phyloP scores from a whole-genome alignment of 1,284 basidiomycete genomes.

The Ganoderma leucocontextum region DNA sequence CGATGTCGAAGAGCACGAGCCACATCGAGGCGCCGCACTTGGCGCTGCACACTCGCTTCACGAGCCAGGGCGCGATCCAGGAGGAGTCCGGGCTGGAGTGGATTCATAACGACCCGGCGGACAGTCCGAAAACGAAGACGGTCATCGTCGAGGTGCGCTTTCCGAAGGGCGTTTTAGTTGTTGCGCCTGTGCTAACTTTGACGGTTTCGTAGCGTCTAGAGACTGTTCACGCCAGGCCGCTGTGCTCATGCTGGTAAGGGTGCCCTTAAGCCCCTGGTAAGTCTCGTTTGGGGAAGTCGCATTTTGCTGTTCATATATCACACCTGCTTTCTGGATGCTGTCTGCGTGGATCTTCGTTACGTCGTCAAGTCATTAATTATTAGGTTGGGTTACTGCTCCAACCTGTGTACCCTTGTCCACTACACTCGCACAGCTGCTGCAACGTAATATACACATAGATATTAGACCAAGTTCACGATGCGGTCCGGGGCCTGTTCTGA shows the following conservation, averaged over 20 bases:
- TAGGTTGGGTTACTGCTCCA: slow-evolving; percentile 17
- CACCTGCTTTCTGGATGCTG: slow-evolving; percentile 28
- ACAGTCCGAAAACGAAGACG: slow-evolving; percentile 56
- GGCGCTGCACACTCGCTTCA: slow-evolving; percentile 53
- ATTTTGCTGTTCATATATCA: slow-evolving; percentile 15
- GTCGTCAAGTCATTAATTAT: slow-evolving; percentile 12
- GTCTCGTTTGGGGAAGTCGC: slow-evolving; percentile 3
- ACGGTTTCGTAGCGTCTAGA: slow-evolving; percentile 67
- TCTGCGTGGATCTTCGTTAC: slow-evolving; percentile 15
- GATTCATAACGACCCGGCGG: slow-evolving; percentile 62
- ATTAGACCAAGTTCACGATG: slow-evolving; percentile 9
- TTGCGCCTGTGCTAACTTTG: not conserved
- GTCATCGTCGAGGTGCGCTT: slow-evolving; percentile 75
- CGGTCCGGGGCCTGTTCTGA: not conserved
- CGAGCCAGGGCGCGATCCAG: slow-evolving; percentile 43
- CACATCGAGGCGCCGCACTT: slow-evolving; percentile 61
- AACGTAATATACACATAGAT: slow-evolving; percentile 24
- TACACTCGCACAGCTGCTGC: slow-evolving; percentile 8
- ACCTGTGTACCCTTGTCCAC: slow-evolving; percentile 5
- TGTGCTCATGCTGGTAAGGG: slow-evolving; percentile 75
- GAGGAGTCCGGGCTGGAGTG: slow-evolving; percentile 66
- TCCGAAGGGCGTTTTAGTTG: not conserved
- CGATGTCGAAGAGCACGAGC: slow-evolving; percentile 78
- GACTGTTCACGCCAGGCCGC: slow-evolving; percentile 68
- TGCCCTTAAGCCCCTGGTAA: not conserved